Evolutionary conservation across 139 green algal genomes (phyloP), one percentile per base, ranked within the genome.

Genomic region (Desmodesmus armatus): DNA sequence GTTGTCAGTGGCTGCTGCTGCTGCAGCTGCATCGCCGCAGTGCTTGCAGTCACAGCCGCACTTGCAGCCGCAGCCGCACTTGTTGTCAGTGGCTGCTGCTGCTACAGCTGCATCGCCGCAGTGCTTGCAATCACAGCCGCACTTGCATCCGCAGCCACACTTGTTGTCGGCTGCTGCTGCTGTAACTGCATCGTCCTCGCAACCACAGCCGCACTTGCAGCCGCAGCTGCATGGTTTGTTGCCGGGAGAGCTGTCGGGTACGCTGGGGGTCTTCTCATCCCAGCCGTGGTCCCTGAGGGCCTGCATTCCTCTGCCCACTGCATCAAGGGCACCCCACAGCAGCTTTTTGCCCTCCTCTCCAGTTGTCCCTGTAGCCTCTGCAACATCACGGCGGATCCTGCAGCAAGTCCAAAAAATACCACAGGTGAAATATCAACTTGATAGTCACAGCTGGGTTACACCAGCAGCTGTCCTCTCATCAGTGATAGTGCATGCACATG

Each of bases 261-360:
- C 53, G 69, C 23, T 55, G 15, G 78, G 78, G 13, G 17, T 91
- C 85, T 86, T 86, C n/a, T 51, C 80, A 47, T 86, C 80, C 80
- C 80, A 86, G 49, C 80, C 80, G 21, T 15, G 27, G n/a, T 86
- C 67, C 19, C 80, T 63, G 53, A 86, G 80, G 11, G 55, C 80
- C 73, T 71, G 78, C 78, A 84, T 84, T 5, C 31, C 78, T 17
- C 53, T 9, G 6, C 60, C 78, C 2, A 84, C 33, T 9, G 62
- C 41, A 9, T 77, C 11, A 21, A 84, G 41, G 9, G 62, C 78
- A 33, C n/a, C 27, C 29, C 65, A 44, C 19, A 84, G 78, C 41
- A 31, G 17, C 60, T 44, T 23, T 5, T 72, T 58, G 2, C 21
- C 76, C 4, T 82, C 55, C 55, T 80, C 73, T 23, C 73, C 73